Conservation (phyloP, 2,329 filamentous ascomycete genomes). For the Ampelomyces quisqualis region DNA sequence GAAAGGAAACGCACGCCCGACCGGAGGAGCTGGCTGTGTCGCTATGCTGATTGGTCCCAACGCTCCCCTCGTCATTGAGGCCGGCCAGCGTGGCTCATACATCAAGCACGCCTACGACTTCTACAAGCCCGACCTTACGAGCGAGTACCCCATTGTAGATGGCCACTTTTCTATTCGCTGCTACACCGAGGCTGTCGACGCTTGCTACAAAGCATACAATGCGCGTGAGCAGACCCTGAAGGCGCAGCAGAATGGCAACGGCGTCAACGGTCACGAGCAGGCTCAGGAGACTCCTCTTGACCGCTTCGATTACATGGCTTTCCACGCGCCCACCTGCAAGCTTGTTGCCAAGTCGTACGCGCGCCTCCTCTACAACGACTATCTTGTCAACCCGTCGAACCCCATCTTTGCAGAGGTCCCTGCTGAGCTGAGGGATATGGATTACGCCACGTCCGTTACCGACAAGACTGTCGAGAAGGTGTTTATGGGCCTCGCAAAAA, state of each 20-base stretch:
- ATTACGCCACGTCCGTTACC: constrained; percentile 51
- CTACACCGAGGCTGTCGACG: constrained; percentile 56
- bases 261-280: constrained; percentile 37
- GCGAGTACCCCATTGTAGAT: constrained; percentile 56
- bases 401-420: constrained; percentile 54
- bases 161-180: constrained; percentile 56
- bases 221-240: constrained; percentile 51
- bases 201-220: constrained; percentile 58
- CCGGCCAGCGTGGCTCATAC: constrained; percentile 53
- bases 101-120: constrained; percentile 57
- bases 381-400: constrained; percentile 49
- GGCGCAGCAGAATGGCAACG: constrained; percentile 46
- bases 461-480: constrained; percentile 57
- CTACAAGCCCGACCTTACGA: constrained; percentile 57
- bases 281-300: constrained; percentile 51
- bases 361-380: constrained; percentile 56
- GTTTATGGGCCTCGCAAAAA: constrained; percentile 55
- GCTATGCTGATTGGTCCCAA: constrained; percentile 56
- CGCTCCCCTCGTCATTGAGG: constrained; percentile 53
- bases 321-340: constrained; percentile 58
- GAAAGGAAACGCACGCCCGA: constrained; percentile 56
- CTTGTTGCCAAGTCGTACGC: constrained; percentile 57
- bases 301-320: constrained; percentile 57
- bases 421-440: constrained; percentile 49
- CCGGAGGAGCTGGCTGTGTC: constrained; percentile 55